Percentiles rank a stretch among this genome's conserved stretches.
These are phyloP conservation scores for Tolypocladium ophioglossoides DNA, from an alignment of 2,329 filamentous ascomycete genomes.

Conservation along the genomic window DNA sequence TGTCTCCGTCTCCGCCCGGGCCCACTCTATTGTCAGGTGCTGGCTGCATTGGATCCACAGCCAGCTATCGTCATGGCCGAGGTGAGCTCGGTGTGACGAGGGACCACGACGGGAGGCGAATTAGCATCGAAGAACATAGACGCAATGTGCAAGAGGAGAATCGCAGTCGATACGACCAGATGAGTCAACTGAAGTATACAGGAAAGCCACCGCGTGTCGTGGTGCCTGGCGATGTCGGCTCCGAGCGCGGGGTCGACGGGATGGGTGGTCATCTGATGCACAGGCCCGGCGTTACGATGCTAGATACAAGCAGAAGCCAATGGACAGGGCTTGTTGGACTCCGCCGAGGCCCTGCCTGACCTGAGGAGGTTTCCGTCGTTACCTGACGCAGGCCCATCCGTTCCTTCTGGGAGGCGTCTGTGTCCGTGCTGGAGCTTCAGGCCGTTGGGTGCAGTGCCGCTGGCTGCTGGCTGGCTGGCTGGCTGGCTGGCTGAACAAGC, in stretches of 20 bases:
- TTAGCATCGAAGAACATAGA: neutral
- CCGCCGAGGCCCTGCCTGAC: neutral
- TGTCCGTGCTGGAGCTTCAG: neutral
- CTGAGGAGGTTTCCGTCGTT: neutral
- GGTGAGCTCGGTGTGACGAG: constrained; percentile 1
- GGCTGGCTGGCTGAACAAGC: neutral
- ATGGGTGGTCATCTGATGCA: neutral
- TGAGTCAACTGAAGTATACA: neutral
- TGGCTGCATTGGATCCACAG: constrained; percentile 4
- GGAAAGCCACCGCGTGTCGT: neutral
- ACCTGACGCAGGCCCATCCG: neutral
- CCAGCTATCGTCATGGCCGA: constrained; percentile 4
- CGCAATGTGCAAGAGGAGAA: neutral
- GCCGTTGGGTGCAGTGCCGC: too few species aligned
- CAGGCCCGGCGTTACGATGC: neutral
- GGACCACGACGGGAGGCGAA: neutral
- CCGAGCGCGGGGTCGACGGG: neutral
- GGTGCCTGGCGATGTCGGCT: neutral
- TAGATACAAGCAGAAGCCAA: neutral
- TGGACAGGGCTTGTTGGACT: neutral
- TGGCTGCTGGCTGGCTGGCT: too few species aligned
- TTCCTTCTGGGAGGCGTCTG: too few species aligned
- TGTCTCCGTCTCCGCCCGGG: neutral
- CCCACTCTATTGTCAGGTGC: constrained; percentile 9
- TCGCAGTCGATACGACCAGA: too few species aligned